A percentile compares a stretch with the other conserved stretches of the same genome.
These are phyloP conservation scores for Phaeosphaeriaceae sp. DNA, from an alignment of 2,329 filamentous ascomycete species.

Conservation along the genomic window DNA sequence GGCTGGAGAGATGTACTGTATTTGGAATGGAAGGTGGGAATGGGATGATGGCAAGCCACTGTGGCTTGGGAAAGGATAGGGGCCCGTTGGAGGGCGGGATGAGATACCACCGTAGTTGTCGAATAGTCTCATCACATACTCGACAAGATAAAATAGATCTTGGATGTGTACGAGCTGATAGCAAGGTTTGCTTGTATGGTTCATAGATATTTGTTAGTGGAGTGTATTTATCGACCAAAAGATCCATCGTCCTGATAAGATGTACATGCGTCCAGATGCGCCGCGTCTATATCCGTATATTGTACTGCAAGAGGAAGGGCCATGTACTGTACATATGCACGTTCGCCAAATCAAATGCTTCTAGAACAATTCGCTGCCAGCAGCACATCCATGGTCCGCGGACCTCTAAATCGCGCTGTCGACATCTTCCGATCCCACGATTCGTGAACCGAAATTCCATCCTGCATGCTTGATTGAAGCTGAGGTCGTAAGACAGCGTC, in stretches of 20 bases:
- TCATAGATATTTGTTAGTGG: background rate
- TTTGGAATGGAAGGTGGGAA: background rate
- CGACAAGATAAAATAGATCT: too few relatives aligned
- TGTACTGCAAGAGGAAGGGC: background rate
- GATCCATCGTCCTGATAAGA: background rate
- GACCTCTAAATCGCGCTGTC: background rate
- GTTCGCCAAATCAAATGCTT: constrained; percentile 9
- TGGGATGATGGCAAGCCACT: background rate
- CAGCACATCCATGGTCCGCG: background rate
- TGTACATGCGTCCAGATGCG: background rate
- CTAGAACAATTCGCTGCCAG: background rate
- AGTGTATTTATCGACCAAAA: background rate
- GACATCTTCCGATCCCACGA: background rate
- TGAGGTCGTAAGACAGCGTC: background rate
- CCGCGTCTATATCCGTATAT: background rate
- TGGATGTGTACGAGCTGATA: background rate
- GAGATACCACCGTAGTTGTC: background rate
- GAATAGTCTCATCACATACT: too few relatives aligned
- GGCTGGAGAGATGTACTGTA: too few relatives aligned
- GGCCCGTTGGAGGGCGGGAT: background rate
- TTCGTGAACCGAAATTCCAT: background rate
- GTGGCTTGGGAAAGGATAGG: background rate
- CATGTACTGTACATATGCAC: background rate
- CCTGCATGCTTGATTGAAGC: background rate
- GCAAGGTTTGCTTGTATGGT: background rate